A percentile compares a stretch with the other conserved stretches of the same genome.
phyloP scores from a whole-genome alignment of 2,329 filamentous ascomycete species.

The Ophiostoma australiae region DNA sequence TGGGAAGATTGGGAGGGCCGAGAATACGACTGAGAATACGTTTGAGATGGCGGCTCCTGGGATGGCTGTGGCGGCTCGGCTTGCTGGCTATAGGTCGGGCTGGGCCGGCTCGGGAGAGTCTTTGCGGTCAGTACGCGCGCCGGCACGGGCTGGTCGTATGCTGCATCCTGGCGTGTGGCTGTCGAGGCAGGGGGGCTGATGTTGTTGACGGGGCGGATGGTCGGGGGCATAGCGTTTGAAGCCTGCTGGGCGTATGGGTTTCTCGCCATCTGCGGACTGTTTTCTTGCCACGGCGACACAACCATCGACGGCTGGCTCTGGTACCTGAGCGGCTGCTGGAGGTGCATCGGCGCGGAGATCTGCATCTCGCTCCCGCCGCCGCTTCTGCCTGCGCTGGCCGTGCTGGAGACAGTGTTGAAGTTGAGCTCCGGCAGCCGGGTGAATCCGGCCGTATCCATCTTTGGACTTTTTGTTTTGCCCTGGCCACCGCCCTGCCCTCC shows the following conservation, averaged over 20 bases:
- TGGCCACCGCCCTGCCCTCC: neutral
- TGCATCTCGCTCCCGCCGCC: constrained; percentile 36
- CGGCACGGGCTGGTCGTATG: neutral
- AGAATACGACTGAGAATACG: too few species aligned
- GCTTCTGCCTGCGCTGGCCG: neutral
- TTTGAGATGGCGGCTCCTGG: neutral
- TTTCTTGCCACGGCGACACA: constrained; percentile 18
- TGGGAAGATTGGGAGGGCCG: too few species aligned
- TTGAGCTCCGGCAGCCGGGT: neutral
- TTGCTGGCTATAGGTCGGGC: neutral
- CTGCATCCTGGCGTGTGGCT: neutral
- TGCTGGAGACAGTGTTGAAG: neutral
- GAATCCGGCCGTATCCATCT: neutral
- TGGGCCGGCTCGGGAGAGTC: neutral
- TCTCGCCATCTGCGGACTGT: neutral
- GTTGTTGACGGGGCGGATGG: neutral
- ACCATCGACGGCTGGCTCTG: neutral
- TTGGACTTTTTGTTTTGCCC: neutral
- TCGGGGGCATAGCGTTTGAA: neutral
- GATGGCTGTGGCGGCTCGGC: neutral
- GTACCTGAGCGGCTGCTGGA: constrained; percentile 29
- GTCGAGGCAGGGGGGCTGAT: neutral
- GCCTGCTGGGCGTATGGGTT: neutral
- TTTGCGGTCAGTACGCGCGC: neutral
- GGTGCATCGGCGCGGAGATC: constrained; percentile 41